These are phyloP conservation scores for Sisymbrium altissimum DNA, from an alignment of 345 rosid species.

Conservation along the genomic window DNA sequence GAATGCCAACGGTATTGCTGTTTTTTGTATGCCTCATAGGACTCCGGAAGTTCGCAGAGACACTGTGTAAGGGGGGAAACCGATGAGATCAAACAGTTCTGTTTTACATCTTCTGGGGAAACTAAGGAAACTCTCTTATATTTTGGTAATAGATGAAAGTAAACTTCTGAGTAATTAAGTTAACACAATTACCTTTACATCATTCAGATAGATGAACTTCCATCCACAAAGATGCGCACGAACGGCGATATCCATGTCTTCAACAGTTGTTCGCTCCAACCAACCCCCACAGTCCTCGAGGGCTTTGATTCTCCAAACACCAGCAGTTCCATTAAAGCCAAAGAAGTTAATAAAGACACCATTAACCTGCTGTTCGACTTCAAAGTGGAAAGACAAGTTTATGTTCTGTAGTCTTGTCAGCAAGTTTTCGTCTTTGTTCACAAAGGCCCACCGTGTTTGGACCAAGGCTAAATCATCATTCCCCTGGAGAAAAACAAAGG, in stretches of 20 bases:
- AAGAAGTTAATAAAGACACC: slow-evolving; percentile 60
- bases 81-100: background rate
- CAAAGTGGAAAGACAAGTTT: slow-evolving; percentile 64
- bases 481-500: slow-evolving; percentile 28
- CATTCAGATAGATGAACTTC: slow-evolving; percentile 84
- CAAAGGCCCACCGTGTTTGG: no score
- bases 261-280: slow-evolving; percentile 89
- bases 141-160: background rate
- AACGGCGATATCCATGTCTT: slow-evolving; percentile 93
- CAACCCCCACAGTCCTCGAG: slow-evolving; percentile 95
- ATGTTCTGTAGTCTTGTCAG: slow-evolving; percentile 57
- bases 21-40: slow-evolving; percentile 91
- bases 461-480: slow-evolving; percentile 66
- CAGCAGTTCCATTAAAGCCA: slow-evolving; percentile 79
- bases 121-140: background rate
- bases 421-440: no score
- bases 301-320: slow-evolving; percentile 90
- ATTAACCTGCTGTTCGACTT: slow-evolving; percentile 77
- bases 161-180: background rate
- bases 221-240: slow-evolving; percentile 95
- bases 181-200: slow-evolving; percentile 55
- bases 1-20: slow-evolving; percentile 99
- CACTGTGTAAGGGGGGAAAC: slow-evolving; percentile 39
- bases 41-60: slow-evolving; percentile 94
- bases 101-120: background rate